A percentile compares a stretch with the other conserved stretches of the same genome.
Conservation (phyloP, 345 rosid genomes). For the Eucalyptus regnans region DNA sequence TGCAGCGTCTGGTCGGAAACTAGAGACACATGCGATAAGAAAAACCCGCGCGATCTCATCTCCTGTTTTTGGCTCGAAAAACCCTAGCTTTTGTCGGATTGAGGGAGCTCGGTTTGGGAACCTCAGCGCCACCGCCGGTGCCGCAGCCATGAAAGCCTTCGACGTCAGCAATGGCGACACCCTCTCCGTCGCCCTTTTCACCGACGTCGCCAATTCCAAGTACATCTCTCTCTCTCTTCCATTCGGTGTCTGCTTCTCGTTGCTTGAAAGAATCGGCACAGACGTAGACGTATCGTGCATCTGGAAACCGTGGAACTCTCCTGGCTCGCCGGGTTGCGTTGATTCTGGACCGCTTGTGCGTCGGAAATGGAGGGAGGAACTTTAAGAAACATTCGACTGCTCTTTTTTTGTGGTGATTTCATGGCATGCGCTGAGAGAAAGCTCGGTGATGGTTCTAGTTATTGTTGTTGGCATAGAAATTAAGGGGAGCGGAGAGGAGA, state of each 20-base stretch:
- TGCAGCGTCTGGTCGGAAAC: not conserved
- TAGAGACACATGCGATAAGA: not conserved
- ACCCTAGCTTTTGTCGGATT: not conserved
- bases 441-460: not conserved
- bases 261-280: not conserved
- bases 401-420: not conserved
- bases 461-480: not conserved
- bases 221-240: not conserved
- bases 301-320: not conserved
- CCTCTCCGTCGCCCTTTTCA: conserved; percentile 54
- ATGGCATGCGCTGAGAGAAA: not conserved
- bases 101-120: not conserved
- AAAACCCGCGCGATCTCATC: not conserved
- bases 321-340: not conserved
- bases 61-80: not conserved
- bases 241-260: not conserved
- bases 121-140: not conserved
- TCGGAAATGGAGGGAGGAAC: not conserved
- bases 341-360: not conserved
- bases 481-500: not conserved
- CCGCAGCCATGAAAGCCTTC: conserved; percentile 35
- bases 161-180: conserved; percentile 23
- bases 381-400: not conserved
- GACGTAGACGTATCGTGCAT: not conserved
- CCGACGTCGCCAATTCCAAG: conserved; percentile 72